These are phyloP conservation scores for Cyclotella choctawhatcheeana DNA, from an alignment of 108 stramenopile genomes.

Conservation along the genomic window DNA sequence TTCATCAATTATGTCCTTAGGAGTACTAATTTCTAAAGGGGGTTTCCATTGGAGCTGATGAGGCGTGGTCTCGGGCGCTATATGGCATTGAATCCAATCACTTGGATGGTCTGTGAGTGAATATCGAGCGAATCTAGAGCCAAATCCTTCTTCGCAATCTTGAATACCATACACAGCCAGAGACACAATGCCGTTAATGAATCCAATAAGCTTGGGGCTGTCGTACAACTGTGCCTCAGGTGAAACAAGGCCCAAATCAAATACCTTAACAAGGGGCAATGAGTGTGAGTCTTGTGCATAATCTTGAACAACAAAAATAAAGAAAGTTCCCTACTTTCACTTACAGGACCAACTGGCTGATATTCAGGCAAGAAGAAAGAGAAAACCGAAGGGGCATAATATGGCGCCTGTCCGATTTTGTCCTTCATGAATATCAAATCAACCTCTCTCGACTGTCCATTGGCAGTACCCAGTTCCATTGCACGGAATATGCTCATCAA, in stretches of 20 bases:
- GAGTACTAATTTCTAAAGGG: constrained; percentile 5
- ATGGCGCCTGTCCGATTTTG: constrained; percentile 45
- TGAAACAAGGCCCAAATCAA: constrained; percentile 40
- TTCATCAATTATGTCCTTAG: constrained; percentile 29
- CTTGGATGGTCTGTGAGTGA: constrained; percentile 25
- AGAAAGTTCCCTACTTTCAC: too few relatives aligned
- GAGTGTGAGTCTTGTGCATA: too few relatives aligned
- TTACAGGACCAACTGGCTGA: constrained; percentile 52
- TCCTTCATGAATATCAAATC: constrained; percentile 23
- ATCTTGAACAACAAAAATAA: too few relatives aligned
- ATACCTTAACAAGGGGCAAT: constrained; percentile 49
- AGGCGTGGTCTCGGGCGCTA: too few relatives aligned
- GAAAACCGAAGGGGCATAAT: constrained; percentile 61
- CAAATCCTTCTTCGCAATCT: constrained; percentile 40
- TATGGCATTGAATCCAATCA: too few relatives aligned
- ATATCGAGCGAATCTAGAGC: constrained; percentile 6
- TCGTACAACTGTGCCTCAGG: constrained; percentile 62
- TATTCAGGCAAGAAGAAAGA: constrained; percentile 63
- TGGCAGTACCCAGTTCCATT: constrained; percentile 19
- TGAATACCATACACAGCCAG: constrained; percentile 27
- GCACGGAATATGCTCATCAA: constrained; percentile 31
- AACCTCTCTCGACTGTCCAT: constrained; percentile 23
- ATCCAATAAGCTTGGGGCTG: constrained; percentile 20
- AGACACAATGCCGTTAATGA: constrained; percentile 30
- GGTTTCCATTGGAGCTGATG: too few relatives aligned